Conservation (phyloP, 2,329 filamentous ascomycete genomes). For the Cryphonectria naterciae region DNA sequence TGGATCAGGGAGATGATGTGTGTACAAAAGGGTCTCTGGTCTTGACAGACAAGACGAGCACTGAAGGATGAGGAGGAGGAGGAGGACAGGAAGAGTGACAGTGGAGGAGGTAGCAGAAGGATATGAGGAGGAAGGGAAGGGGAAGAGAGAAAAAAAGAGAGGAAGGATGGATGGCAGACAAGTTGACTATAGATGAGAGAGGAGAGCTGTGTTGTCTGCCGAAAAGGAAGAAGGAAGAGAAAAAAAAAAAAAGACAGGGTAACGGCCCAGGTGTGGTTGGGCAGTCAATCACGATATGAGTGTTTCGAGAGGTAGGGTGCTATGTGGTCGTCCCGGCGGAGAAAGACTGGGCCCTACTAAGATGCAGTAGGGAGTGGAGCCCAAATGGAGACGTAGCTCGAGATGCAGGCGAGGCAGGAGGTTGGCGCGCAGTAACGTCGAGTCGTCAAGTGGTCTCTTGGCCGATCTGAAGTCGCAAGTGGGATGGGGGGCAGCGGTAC, state of each 20-base stretch:
- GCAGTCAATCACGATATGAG: slow-evolving; percentile 30
- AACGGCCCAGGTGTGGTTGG: slow-evolving; percentile 23
- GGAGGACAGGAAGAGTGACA: neutral
- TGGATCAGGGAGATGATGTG: neutral
- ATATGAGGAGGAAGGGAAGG: slow-evolving; percentile 1
- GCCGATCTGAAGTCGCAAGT: slow-evolving; percentile 21
- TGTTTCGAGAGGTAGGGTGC: slow-evolving; percentile 21
- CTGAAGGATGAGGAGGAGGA: neutral
- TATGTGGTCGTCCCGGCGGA: slow-evolving; percentile 9
- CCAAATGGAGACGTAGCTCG: slow-evolving; percentile 28
- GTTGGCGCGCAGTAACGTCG: slow-evolving; percentile 21
- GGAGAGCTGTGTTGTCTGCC: slow-evolving; percentile 17
- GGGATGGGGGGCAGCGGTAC: slow-evolving; percentile 11
- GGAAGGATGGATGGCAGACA: slow-evolving; percentile 15
- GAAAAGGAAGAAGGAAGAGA: neutral
- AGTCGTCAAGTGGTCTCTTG: slow-evolving; percentile 24
- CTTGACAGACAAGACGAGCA: slow-evolving; percentile 3
- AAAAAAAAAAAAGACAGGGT: slow-evolving; percentile 5
- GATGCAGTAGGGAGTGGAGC: slow-evolving; percentile 29
- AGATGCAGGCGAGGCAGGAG: slow-evolving; percentile 24
- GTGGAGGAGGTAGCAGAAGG: neutral
- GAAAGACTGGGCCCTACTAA: slow-evolving; percentile 22
- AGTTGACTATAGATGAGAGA: slow-evolving; percentile 10
- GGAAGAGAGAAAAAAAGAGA: neutral
- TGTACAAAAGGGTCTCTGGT: neutral